Evolutionary conservation across 2,329 filamentous ascomycete species (phyloP), one percentile per base, ranked within the genome.

Genomic region (Talaromyces sp.): DNA sequence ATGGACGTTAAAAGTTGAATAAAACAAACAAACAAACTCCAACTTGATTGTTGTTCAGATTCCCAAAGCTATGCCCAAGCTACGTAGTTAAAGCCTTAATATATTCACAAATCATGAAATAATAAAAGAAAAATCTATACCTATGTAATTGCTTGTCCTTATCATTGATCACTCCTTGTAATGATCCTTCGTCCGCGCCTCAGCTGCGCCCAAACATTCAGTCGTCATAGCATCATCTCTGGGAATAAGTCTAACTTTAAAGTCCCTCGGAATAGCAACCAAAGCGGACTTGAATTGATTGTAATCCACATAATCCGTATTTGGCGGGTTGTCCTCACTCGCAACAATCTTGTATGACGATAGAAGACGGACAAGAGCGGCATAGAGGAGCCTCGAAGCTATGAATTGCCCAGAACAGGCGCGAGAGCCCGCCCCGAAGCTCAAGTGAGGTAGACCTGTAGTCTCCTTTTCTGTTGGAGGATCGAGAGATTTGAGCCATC

Each of bases 251-350:
- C 73, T 80, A 5, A 84, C 77, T 63, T 82, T 83, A 67, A 85
- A 85, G 45, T 83, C 77, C 45, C 78, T 69, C 1, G 83, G 83
- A 53, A 85, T 84, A 0, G 83, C 83, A 11, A 85, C 82, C 35
- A 85, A 63, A 0, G 82, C 82, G 1, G 77, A 79, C 69, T 85
- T 84, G 63, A 84, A 79, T 63, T 81, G 76, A 62, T 85, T 85
- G 63, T 85, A 85, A 5, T 85, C 82, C 4, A 85, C 78, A 61
- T 85, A 85, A 64, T 85, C 81, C 0, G 82, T 84, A 62, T 84
- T 85, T 0, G 82, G 83, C 0, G 82, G 82, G 43, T 78, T 70
- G 0, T 67, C 78, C 72, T 81, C 69, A 40, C 74, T 76, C 0
- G 78, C 73, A 1, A 77, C 72, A 22, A 85, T 80, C 61, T 79